A percentile compares a stretch with the other conserved stretches of the same genome.
These are phyloP conservation scores for Pseudogymnoascus sp. DNA, from an alignment of 2,329 filamentous ascomycete genomes.

Conservation along the genomic window DNA sequence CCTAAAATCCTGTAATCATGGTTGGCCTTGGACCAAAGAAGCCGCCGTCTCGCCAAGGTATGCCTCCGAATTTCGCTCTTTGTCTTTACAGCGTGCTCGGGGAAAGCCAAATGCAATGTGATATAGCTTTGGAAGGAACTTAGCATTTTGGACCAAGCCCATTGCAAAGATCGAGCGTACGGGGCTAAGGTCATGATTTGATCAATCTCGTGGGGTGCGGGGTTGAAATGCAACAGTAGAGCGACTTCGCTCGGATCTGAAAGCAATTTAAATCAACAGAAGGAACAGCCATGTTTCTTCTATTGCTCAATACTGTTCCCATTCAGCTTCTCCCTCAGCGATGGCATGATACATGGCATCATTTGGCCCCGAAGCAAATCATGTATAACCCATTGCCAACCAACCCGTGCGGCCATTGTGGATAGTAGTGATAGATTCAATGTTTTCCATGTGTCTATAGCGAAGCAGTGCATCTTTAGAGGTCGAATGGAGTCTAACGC, in stretches of 20 bases:
- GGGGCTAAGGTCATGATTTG: not conserved
- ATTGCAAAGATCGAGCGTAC: not conserved
- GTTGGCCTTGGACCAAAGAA: slow-evolving; percentile 58
- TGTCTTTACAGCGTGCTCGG: not conserved
- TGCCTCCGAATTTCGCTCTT: slow-evolving; percentile 5
- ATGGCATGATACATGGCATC: not conserved
- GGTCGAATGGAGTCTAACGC: not conserved
- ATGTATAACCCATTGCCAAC: not conserved
- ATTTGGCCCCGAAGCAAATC: not conserved
- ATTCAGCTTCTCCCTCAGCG: not conserved
- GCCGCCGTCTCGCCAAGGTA: slow-evolving; percentile 68
- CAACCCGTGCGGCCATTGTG: not conserved
- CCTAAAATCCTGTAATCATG: slow-evolving; percentile 40
- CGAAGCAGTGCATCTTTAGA: not conserved
- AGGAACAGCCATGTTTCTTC: not conserved
- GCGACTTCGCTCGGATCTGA: not conserved
- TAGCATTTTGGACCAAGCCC: not conserved
- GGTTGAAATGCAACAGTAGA: not conserved
- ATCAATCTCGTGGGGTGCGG: not conserved
- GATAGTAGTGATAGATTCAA: not conserved
- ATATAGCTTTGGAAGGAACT: not conserved
- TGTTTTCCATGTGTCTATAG: not conserved
- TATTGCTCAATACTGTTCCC: not conserved
- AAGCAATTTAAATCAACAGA: not conserved
- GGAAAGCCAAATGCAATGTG: not conserved